Conservation (phyloP, 306 rosid genomes). For the barrel medic (Medicago truncatula) region MtrunA17r5.0-ANR NC_053045.1:1628001-1628500, state of each 20-base stretch:
- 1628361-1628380: not conserved
- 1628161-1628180: slow-evolving; percentile 91
- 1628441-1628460: slow-evolving; percentile 6
- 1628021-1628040: not conserved
- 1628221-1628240: slow-evolving; percentile 87
- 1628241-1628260: slow-evolving; percentile 89
- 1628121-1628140: not conserved
- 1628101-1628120: not conserved
- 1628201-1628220: slow-evolving; percentile 97
- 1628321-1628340: not conserved
- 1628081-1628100: slow-evolving; percentile 1
- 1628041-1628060: not conserved
- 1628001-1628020: too few species aligned
- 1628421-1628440: not conserved
- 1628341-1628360: slow-evolving; percentile 3
- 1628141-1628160: slow-evolving; percentile 65
- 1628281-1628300: slow-evolving; percentile 67
- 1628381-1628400: slow-evolving; percentile 16
- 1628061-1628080: slow-evolving; percentile 6
- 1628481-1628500: slow-evolving; percentile 2
- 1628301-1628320: slow-evolving; percentile 1
- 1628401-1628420: slow-evolving; percentile 1
- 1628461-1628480: not conserved
- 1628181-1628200: slow-evolving; percentile 98
- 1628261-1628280: slow-evolving; percentile 95